Evolutionary conservation across 2,329 filamentous ascomycete species (phyloP), one percentile per base, ranked within the genome.

Genomic region (Magnaporthiopsis incrustans): DNA sequence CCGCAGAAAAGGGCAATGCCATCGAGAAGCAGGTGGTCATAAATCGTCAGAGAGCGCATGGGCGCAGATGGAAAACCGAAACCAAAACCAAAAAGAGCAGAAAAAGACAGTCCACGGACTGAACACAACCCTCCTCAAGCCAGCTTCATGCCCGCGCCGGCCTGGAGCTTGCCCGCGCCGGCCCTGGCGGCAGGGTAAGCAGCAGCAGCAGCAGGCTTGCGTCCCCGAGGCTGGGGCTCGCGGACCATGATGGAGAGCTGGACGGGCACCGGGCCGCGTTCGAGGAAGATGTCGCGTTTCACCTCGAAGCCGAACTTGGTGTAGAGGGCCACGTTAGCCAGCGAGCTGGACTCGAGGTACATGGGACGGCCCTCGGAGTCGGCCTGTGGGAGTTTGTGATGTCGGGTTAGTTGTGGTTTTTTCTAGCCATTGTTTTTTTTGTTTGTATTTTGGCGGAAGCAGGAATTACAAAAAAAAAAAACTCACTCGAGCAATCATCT

Each of bases 161-260:
- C 62, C 62, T 63, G 62, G 25, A 63, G 30, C 62, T 59, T 63
- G 53, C n/a, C 53, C 11, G 59, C 57, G 26, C 57, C 35, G 57
- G 56, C 57, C 10, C n/a, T 15, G 57, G 56, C 14, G 26, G 30
- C 30, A 30, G 60, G 25, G 60, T 62, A 62, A 35, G 60, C 30
- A 30, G 30, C 30, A 30, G 30, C 30, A 30, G 30, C 30, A 4
- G 30, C 30, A 30, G 30, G 30, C 30, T 30, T 30, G 30, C 30
- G 30, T 30, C 30, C 30, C 30, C 30, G 30, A 1, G 30, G 4
- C 5, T 69, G 78, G 62, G 90, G 89, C 79, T 92, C 89, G 66
- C 90, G 82, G 63, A 94, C 88, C 91, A 96, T 96, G 76, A 92
- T 89, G 72, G 90, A 89, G 74, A 94, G 78, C 65, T 80, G 80